Evolutionary conservation across 2,329 filamentous ascomycete species (phyloP), one percentile per base, ranked within the genome.

Genomic region (Plectosphaerella sp.): DNA sequence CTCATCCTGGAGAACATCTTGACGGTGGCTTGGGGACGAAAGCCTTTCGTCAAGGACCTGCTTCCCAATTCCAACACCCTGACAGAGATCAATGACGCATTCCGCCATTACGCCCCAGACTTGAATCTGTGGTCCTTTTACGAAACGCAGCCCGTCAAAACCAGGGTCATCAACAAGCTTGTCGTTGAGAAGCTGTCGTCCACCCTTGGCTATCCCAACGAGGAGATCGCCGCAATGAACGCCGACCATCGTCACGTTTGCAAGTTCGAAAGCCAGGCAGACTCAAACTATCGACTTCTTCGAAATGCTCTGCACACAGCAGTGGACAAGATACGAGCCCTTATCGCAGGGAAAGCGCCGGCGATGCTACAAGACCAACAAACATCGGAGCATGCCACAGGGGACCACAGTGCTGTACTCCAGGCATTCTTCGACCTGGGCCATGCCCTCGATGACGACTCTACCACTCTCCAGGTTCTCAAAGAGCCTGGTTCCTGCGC

Each of bases 71-170:
- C 74, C 4, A 51, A 54, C 5, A 54, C 64, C 1, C 49, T 77
- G 9, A 56, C 66, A 45, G 60, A 66, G 3, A 67, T 78, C 50
- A 78, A 78, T 56, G 71, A 76, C 3, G 58, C 67, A 28, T 79
- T 78, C 28, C 45, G 45, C 14, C 66, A 74, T 47, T 58, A 69
- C 53, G 66, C 67, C 0, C 55, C 60, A 4, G 59, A 62, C 16
- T 54, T 77, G 1, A 57, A 64, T 2, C 59, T 77, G 5, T 65
- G 67, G 58, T 77, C 74, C 0, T 78, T 78, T 56, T 77, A 75
- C 56, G 76, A 78, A 54, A 75, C 71, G 0, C 54, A 66, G 18
- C 59, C 60, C 1, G 59, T 58, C 1, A 35, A 51, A 16, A 18
- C 57, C 2, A 52, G 16, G 14, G 52, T 59, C 28, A 54, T 55